Percentiles rank a stretch among this genome's conserved stretches.
phyloP scores from a whole-genome alignment of 441 rosid species.

The Pelargonium cotyledonis region DNA sequence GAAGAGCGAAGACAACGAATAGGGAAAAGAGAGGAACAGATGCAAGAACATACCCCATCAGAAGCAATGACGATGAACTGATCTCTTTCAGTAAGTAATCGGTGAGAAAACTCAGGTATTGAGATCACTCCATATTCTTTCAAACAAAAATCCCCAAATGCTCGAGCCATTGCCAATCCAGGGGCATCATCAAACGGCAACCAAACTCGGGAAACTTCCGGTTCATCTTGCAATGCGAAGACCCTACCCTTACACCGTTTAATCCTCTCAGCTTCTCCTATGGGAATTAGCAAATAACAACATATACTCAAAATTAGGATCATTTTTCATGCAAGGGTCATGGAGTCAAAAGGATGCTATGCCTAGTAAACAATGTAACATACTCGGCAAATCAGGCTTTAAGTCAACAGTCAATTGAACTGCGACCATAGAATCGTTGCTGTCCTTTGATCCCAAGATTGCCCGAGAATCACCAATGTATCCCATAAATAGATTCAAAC shows the following conservation, averaged over 20 bases:
- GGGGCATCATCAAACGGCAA: conserved; percentile 97
- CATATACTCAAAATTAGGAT: conserved; percentile 12
- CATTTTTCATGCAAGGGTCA: neutral
- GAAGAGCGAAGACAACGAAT: neutral
- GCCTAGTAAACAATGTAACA: conserved; percentile 15
- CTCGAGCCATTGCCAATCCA: conserved; percentile 98
- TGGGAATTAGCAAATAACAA: conserved; percentile 7
- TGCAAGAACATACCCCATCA: conserved; percentile 66
- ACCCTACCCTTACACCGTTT: conserved; percentile 90
- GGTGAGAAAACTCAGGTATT: conserved; percentile 81
- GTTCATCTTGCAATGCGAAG: conserved; percentile 93
- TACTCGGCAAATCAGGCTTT: conserved; percentile 96
- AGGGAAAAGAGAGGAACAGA: neutral
- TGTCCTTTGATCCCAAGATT: conserved; percentile 76
- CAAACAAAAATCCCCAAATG: conserved; percentile 97
- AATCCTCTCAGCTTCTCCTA: conserved; percentile 97
- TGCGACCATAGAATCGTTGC: conserved; percentile 66
- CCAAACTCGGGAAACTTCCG: conserved; percentile 97
- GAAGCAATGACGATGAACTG: conserved; percentile 93
- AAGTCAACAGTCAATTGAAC: conserved; percentile 86
- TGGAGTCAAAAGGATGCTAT: neutral
- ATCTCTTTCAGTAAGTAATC: conserved; percentile 70
- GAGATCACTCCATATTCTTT: conserved; percentile 97
- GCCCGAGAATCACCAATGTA: conserved; percentile 95
- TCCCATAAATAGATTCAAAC: conserved; percentile 84